Percentiles rank a stretch among this genome's conserved stretches.
Evolutionary conservation across 768 basidiomycete species (phyloP).

Genomic region (Tremella yokohamensis): DNA sequence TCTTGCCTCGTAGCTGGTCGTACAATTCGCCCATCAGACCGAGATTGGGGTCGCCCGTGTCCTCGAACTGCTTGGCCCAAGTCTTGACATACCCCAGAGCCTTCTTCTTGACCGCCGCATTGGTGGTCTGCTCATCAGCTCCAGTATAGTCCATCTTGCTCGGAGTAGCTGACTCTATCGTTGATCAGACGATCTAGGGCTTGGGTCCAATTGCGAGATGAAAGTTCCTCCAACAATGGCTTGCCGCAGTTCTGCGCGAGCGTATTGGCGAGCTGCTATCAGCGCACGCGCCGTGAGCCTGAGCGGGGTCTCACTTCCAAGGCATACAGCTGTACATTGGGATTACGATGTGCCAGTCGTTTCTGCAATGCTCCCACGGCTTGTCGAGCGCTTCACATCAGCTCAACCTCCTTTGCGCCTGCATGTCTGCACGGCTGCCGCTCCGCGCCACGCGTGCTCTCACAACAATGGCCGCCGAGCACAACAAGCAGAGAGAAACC

Average conservation of each 20-base stretch:
- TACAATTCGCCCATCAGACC: conserved; percentile 91
- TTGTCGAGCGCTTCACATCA: conserved; percentile 66
- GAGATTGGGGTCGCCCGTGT: conserved; percentile 63
- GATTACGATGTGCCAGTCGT: conserved; percentile 86
- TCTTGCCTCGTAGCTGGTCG: conserved; percentile 73
- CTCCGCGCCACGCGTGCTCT: not conserved
- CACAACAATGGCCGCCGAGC: too few species aligned
- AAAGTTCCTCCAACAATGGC: conserved; percentile 76
- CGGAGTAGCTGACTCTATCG: conserved; percentile 64
- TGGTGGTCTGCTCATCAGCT: conserved; percentile 63
- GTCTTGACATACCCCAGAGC: conserved; percentile 67
- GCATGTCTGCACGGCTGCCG: not conserved
- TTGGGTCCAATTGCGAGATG: conserved; percentile 84
- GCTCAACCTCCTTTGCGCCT: conserved; percentile 2
- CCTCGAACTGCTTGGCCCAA: conserved; percentile 81
- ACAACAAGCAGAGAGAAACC: too few species aligned
- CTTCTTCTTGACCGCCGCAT: conserved; percentile 81
- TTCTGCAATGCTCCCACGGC: conserved; percentile 81
- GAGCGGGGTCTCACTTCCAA: conserved; percentile 57
- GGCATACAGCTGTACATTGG: conserved; percentile 93
- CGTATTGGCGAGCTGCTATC: conserved; percentile 67
- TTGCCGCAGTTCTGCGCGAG: conserved; percentile 86
- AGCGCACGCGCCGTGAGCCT: not conserved
- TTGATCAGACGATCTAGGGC: conserved; percentile 79
- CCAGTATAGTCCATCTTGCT: not conserved